phyloP scores from a whole-genome alignment of 2,329 filamentous ascomycete species.

The Penicillium sp. region DNA sequence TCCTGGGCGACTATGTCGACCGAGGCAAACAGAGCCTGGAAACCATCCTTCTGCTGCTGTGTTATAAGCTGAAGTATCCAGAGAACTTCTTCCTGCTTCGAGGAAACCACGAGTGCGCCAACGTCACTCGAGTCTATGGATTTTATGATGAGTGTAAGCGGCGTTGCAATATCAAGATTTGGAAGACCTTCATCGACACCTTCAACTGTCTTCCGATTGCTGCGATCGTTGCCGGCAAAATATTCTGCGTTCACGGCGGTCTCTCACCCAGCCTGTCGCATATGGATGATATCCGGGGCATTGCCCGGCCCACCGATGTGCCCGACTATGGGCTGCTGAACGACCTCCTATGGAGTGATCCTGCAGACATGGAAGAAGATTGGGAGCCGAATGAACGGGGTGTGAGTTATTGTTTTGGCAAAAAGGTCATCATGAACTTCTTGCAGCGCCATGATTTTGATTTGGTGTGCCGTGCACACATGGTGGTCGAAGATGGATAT shows the following conservation, averaged over 20 bases:
- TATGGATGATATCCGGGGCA: conserved; percentile 98
- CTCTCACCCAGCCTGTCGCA: conserved; percentile 87
- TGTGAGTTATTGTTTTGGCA: conserved; percentile 97
- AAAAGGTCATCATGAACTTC: conserved; percentile 97
- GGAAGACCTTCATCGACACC: conserved; percentile 96
- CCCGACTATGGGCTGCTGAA: conserved; percentile 95
- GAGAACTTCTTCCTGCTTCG: conserved; percentile 96
- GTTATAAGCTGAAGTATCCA: conserved; percentile 96
- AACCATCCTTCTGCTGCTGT: conserved; percentile 86
- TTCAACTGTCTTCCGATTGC: conserved; percentile 96
- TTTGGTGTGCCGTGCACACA: conserved; percentile 92
- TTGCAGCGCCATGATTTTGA: conserved; percentile 94
- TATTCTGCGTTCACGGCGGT: conserved; percentile 95
- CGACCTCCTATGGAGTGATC: conserved; percentile 94
- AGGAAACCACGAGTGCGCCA: conserved; percentile 95
- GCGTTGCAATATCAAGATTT: conserved; percentile 92
- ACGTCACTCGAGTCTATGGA: conserved; percentile 91
- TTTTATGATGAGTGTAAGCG: conserved; percentile 99
- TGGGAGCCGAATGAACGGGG: conserved; percentile 98
- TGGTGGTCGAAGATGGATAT: conserved; percentile 99
- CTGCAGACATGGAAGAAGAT: conserved; percentile 94
- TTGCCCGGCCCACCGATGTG: conserved; percentile 92
- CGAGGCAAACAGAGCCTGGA: conserved; percentile 93
- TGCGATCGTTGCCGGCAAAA: conserved; percentile 94
- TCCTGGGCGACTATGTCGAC: conserved; percentile 94